Conservation (phyloP, 179 eudicot genomes). For the Beta lomatogona region DNA sequence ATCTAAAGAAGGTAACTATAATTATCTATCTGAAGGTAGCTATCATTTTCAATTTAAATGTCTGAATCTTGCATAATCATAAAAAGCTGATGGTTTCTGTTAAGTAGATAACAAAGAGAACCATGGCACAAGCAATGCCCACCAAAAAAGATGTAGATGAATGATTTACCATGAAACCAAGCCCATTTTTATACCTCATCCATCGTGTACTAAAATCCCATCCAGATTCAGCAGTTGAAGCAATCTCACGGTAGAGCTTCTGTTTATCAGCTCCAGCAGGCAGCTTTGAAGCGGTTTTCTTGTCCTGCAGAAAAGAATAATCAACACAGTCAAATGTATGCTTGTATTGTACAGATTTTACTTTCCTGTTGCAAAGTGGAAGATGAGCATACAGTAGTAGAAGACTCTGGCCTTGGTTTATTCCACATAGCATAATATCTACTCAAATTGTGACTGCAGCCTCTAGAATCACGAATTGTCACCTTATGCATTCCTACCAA, state of each 20-base stretch:
- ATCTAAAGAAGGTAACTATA: not conserved
- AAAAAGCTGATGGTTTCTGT: not conserved
- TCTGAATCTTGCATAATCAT: not conserved
- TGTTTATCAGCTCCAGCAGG: constrained; percentile 43
- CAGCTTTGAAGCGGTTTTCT: constrained; percentile 58
- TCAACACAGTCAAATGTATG: not conserved
- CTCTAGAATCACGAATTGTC: constrained; percentile 58
- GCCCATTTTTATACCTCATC: constrained; percentile 75
- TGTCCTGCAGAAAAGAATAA: constrained; percentile 49
- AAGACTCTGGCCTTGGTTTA: constrained; percentile 91
- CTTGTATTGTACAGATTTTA: not conserved
- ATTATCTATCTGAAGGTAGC: too few species aligned
- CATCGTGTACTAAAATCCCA: constrained; percentile 98
- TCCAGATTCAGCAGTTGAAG: constrained; percentile 94
- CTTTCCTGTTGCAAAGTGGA: not conserved
- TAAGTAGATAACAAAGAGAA: not conserved
- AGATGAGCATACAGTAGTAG: constrained; percentile 57
- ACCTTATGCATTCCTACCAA: constrained; percentile 76
- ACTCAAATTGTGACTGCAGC: constrained; percentile 53
- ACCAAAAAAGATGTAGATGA: not conserved
- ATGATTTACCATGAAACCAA: not conserved
- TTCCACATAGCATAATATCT: constrained; percentile 96
- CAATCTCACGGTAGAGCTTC: constrained; percentile 71
- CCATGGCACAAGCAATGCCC: not conserved
- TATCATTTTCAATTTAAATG: not conserved